A percentile compares a stretch with the other conserved stretches of the same genome.
Evolutionary conservation across 2,329 filamentous ascomycete genomes (phyloP).

Genomic region (Calonectria crousiana): DNA sequence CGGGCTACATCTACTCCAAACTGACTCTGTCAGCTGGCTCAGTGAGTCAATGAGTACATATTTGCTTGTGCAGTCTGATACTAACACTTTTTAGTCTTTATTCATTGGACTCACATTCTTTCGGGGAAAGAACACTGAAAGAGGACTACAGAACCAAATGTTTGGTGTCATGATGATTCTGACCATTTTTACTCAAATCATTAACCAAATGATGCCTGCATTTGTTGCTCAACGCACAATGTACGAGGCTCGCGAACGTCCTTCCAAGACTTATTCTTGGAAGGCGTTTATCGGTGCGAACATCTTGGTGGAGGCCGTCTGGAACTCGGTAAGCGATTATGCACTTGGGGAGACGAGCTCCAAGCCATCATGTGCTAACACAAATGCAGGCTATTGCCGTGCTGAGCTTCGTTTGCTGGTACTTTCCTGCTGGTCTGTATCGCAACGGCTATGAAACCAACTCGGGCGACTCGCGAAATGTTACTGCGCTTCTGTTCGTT

Average conservation of each 20-base stretch:
- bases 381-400: conserved; percentile 42
- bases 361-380: background rate
- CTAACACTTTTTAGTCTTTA: conserved; percentile 48
- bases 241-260: conserved; percentile 76
- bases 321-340: conserved; percentile 23
- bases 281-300: conserved; percentile 70
- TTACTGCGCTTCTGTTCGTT: conserved; percentile 73
- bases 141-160: conserved; percentile 76
- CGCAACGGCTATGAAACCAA: conserved; percentile 66
- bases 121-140: conserved; percentile 68
- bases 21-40: conserved; percentile 44
- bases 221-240: conserved; percentile 76
- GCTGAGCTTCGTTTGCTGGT: conserved; percentile 73
- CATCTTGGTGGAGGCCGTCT: conserved; percentile 30
- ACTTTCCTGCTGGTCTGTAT: conserved; percentile 75
- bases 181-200: conserved; percentile 74
- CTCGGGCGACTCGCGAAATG: conserved; percentile 61
- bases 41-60: conserved; percentile 44
- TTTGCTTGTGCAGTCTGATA: background rate
- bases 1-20: conserved; percentile 74
- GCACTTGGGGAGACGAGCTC: background rate
- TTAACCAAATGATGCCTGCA: conserved; percentile 76
- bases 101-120: conserved; percentile 79
- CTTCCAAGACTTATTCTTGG: conserved; percentile 75
- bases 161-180: conserved; percentile 78